Base-by-base conservation (phyloP, 345 rosid species). In the Ailanthus altissimus region DNA sequence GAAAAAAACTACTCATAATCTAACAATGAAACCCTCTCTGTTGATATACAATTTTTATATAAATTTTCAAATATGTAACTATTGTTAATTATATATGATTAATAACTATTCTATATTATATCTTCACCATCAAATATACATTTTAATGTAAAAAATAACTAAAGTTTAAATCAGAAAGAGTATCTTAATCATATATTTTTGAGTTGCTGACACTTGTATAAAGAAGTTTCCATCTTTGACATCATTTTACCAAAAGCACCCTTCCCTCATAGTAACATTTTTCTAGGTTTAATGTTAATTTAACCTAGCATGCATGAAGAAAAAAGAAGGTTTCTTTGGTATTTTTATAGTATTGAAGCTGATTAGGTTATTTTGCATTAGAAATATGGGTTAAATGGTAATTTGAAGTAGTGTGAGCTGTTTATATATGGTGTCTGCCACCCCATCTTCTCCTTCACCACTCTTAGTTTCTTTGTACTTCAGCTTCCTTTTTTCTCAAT, bases 161-260 rank as follows among this genome's bases (percentile, higher is more conserved):
- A 53, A 53, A 53, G n/a, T 20, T 51, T 53, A 53, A 53, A 53
- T 53, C 23, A 11, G n/a, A 53, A 21, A 53, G 58, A 53, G 11
- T 2, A 53, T 53, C 7, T 16, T 53, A 9, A 8, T 20, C 58
- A n/a, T 3, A 32, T 6, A 6, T 73, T 70, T 79, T 80, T n/a
- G n/a, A n/a, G n/a, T n/a, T n/a, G n/a, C n/a, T n/a, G 86, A 80
- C 82, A 76, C 84, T 63, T 81, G 84, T 74, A 64, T 77, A 77
- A 88, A 90, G 88, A 92, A 78, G 67, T 78, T 80, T 45, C 26
- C 10, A 6, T 2, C 1, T 9, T 2, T 0, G 11, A 16, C 5
- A 3, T 40, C 18, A 46, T 76, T 79, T 69, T 21, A 78, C 88
- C 72, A 32, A 74, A 51, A 85, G 70, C 14, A 53, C 73, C 88